These are phyloP conservation scores for Melampsora larici-populina DNA, from an alignment of 1,284 basidiomycete genomes.

Conservation along the genomic window DNA sequence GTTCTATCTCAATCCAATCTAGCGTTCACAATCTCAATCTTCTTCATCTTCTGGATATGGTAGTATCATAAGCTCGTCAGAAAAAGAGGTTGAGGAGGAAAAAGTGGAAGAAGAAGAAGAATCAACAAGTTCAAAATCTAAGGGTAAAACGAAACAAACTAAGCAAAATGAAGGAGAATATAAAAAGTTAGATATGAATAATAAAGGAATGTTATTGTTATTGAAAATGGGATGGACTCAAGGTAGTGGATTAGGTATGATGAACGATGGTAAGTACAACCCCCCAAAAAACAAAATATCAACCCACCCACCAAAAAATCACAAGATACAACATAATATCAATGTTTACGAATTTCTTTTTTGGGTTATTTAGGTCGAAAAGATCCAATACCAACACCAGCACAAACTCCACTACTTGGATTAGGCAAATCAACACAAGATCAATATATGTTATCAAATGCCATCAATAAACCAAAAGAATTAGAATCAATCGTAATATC, in stretches of 20 bases:
- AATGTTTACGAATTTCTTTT: too few relatives aligned
- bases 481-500: conserved; percentile 36
- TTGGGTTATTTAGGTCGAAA: conserved; percentile 18
- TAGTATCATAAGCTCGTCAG: conserved; percentile 30
- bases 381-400: conserved; percentile 42
- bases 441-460: conserved; percentile 34
- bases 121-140: background rate
- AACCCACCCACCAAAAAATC: too few relatives aligned
- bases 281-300: background rate
- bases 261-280: conserved; percentile 12
- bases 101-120: background rate
- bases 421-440: conserved; percentile 43
- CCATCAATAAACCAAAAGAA: conserved; percentile 41
- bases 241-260: conserved; percentile 35
- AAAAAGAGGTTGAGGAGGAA: background rate
- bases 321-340: too few relatives aligned
- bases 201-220: conserved; percentile 42
- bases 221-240: conserved; percentile 42
- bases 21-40: conserved; percentile 14
- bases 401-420: conserved; percentile 36
- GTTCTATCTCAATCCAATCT: background rate
- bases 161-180: conserved; percentile 11
- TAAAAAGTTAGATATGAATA: conserved; percentile 29
- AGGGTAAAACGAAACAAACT: background rate
- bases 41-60: conserved; percentile 39